These are phyloP conservation scores for Oryza nivara DNA, from an alignment of 176 grass and related monocot genomes.

Conservation along the genomic window DNA sequence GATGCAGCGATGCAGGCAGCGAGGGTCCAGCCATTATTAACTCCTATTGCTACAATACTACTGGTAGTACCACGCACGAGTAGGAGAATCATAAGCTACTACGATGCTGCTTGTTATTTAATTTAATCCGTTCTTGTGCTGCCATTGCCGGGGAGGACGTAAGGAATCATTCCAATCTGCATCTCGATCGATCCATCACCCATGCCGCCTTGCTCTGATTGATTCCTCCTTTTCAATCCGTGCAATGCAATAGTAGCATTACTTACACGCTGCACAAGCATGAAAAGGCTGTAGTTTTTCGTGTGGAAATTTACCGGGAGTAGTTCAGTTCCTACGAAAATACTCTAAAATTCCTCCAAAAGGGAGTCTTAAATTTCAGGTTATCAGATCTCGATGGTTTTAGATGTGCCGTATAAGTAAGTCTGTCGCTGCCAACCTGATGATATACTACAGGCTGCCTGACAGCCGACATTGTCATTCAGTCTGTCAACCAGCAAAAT, in stretches of 20 bases:
- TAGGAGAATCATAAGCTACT: constrained; percentile 11
- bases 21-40: background rate
- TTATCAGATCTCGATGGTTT: background rate
- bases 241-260: background rate
- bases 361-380: too few relatives aligned
- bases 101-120: background rate
- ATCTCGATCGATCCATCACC: background rate
- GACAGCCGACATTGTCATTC: background rate
- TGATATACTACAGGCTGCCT: background rate
- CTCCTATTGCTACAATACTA: background rate
- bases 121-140: background rate
- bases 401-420: background rate
- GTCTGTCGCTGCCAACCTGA: background rate
- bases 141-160: background rate
- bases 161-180: constrained; percentile 21
- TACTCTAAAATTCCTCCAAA: background rate
- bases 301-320: background rate
- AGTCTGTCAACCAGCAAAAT: background rate
- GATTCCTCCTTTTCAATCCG: background rate
- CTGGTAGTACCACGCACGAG: background rate
- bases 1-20: background rate
- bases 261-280: background rate
- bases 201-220: background rate
- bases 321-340: background rate
- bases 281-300: background rate